Evolutionary conservation across 768 basidiomycete genomes (phyloP).

Genomic region (Auricularia heimuer): DNA sequence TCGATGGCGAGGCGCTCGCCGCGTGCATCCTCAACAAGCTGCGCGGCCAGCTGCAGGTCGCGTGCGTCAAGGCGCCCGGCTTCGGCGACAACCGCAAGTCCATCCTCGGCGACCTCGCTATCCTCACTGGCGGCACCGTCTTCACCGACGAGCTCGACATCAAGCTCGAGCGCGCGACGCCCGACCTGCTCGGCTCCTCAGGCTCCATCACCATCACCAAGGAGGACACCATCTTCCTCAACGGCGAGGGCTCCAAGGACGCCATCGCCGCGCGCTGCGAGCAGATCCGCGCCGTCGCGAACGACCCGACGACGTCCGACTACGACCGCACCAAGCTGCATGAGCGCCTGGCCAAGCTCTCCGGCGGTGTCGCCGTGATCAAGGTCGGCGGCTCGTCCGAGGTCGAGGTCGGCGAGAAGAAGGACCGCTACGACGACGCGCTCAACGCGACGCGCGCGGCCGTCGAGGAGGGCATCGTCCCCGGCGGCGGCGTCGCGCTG

Average conservation of each 20-base stretch:
- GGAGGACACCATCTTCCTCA: slow-evolving; percentile 94
- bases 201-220: slow-evolving; percentile 93
- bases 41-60: slow-evolving; percentile 91
- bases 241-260: slow-evolving; percentile 87
- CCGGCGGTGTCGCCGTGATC: slow-evolving; percentile 96
- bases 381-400: slow-evolving; percentile 90
- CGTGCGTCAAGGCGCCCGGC: slow-evolving; percentile 92
- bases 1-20: slow-evolving; percentile 95
- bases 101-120: slow-evolving; percentile 92
- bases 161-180: slow-evolving; percentile 86
- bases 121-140: slow-evolving; percentile 95
- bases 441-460: slow-evolving; percentile 97
- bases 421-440: slow-evolving; percentile 96
- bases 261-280: slow-evolving; percentile 89
- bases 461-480: slow-evolving; percentile 96
- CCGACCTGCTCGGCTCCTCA: slow-evolving; percentile 82
- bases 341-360: slow-evolving; percentile 92
- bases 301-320: slow-evolving; percentile 78
- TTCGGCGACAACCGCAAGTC: slow-evolving; percentile 99
- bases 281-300: slow-evolving; percentile 79
- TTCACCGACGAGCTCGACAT: slow-evolving; percentile 96
- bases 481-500: slow-evolving; percentile 90
- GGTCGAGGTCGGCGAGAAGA: slow-evolving; percentile 98
- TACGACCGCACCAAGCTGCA: slow-evolving; percentile 93
- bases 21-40: slow-evolving; percentile 99